phyloP scores from a whole-genome alignment of 2,329 filamentous ascomycete species.

The Colletotrichum lini region DNA sequence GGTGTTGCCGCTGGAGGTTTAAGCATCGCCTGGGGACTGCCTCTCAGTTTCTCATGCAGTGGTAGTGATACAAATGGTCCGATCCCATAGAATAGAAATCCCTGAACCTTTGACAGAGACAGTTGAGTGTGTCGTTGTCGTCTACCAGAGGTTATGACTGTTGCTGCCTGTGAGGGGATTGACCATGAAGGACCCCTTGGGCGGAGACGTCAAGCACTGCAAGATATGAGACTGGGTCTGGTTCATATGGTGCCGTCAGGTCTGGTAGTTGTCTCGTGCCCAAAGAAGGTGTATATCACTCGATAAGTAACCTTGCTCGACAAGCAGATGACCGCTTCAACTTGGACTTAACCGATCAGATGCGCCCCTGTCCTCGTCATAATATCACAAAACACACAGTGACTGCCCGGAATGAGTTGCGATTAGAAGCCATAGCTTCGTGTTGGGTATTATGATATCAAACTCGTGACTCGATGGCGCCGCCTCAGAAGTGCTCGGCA shows the following conservation, averaged over 20 bases:
- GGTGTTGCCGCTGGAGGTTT: conserved; percentile 31
- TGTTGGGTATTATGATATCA: conserved; percentile 29
- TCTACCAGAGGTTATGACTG: background rate
- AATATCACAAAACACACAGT: background rate
- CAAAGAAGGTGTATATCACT: background rate
- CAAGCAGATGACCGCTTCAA: background rate
- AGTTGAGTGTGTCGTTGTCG: background rate
- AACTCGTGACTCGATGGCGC: background rate
- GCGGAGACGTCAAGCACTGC: background rate
- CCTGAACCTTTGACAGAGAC: too few species aligned
- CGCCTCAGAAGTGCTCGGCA: background rate
- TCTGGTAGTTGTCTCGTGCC: background rate
- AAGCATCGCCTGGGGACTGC: background rate
- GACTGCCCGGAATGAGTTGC: too few species aligned
- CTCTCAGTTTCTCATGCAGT: too few species aligned
- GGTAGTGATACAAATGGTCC: too few species aligned
- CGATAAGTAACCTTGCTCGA: background rate
- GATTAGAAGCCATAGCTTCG: background rate
- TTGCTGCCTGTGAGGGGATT: background rate
- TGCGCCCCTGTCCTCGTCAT: background rate
- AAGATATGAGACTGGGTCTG: background rate
- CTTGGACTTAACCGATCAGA: background rate
- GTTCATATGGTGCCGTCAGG: background rate
- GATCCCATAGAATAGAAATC: too few species aligned
- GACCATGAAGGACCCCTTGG: background rate